Evolutionary conservation across 495 filamentous ascomycete genomes (phyloP).

Genomic region (Terfezia boudieri): DNA sequence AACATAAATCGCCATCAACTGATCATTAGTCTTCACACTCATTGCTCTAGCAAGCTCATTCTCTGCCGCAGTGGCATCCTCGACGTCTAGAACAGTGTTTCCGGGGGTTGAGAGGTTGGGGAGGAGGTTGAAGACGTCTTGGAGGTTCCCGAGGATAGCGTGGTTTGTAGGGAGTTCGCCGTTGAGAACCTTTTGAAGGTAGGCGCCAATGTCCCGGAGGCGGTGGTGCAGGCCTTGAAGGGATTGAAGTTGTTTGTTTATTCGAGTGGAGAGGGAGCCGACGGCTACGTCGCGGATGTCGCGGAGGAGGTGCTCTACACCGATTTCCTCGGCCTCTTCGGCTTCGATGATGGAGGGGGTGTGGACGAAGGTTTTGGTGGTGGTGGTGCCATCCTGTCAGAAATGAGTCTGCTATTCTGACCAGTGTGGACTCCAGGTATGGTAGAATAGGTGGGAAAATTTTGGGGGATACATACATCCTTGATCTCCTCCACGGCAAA

Average conservation of each 20-base stretch:
- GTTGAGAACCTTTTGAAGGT: constrained; percentile 88
- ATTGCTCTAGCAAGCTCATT: constrained; percentile 79
- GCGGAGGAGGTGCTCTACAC: constrained; percentile 89
- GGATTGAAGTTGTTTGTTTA: constrained; percentile 94
- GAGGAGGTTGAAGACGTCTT: constrained; percentile 97
- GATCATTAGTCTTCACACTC: constrained; percentile 98
- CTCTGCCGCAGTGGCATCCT: constrained; percentile 26
- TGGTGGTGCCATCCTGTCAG: constrained; percentile 80
- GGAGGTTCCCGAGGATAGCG: constrained; percentile 86
- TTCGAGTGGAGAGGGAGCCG: constrained; percentile 90
- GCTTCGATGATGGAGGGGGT: constrained; percentile 98
- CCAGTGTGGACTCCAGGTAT: neutral
- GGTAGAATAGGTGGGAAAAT: no score
- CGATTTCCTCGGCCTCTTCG: constrained; percentile 96
- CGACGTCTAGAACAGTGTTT: constrained; percentile 26
- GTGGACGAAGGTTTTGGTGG: constrained; percentile 92
- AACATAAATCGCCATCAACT: constrained; percentile 93
- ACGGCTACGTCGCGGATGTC: constrained; percentile 97
- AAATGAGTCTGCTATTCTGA: constrained; percentile 7
- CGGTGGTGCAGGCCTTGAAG: constrained; percentile 89
- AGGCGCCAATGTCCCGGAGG: constrained; percentile 81
- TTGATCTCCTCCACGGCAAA: constrained; percentile 99
- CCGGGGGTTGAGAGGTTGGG: constrained; percentile 80
- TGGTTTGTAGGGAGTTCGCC: constrained; percentile 88
- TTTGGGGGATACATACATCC: constrained; percentile 43